Evolutionary conservation across 2,329 filamentous ascomycete genomes (phyloP).

Genomic region (Ophiosphaerella korrae): DNA sequence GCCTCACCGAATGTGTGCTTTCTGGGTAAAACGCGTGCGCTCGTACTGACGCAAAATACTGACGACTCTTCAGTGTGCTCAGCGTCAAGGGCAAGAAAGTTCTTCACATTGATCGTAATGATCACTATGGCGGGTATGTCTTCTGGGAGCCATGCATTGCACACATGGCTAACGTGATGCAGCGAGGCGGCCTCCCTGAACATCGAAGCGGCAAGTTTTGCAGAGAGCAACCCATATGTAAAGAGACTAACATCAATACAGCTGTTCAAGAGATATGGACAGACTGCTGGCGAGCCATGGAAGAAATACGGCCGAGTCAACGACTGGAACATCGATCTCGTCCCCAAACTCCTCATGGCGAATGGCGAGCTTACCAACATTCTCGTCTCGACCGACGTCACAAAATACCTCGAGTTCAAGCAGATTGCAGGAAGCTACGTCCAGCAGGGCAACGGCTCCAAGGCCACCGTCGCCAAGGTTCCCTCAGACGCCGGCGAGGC

Average conservation of each 20-base stretch:
- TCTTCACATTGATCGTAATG: constrained; percentile 96
- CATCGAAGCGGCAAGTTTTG: constrained; percentile 72
- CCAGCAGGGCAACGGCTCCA: constrained; percentile 80
- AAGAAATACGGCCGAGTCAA: constrained; percentile 95
- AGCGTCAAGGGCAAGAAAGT: constrained; percentile 99
- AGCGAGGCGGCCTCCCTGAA: constrained; percentile 96
- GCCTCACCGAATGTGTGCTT: constrained; percentile 97
- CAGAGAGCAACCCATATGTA: constrained; percentile 18
- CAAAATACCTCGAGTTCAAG: constrained; percentile 60
- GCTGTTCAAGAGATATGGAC: constrained; percentile 97
- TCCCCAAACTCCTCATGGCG: constrained; percentile 98
- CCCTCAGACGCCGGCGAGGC: constrained; percentile 89
- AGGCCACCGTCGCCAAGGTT: constrained; percentile 94
- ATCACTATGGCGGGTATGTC: constrained; percentile 94
- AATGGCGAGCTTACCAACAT: constrained; percentile 99
- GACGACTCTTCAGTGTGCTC: constrained; percentile 68
- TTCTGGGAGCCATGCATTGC: constrained; percentile 10
- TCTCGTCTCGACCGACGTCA: constrained; percentile 86
- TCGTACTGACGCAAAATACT: constrained; percentile 8
- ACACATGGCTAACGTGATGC: constrained; percentile 30
- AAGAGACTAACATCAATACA: constrained; percentile 54
- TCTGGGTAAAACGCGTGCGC: constrained; percentile 71
- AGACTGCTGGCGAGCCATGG: constrained; percentile 88
- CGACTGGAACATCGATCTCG: constrained; percentile 99
- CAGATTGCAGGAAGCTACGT: constrained; percentile 92